Base-by-base conservation (phyloP, 306 rosid species). In the Dalbergia cochinchinensis region DNA sequence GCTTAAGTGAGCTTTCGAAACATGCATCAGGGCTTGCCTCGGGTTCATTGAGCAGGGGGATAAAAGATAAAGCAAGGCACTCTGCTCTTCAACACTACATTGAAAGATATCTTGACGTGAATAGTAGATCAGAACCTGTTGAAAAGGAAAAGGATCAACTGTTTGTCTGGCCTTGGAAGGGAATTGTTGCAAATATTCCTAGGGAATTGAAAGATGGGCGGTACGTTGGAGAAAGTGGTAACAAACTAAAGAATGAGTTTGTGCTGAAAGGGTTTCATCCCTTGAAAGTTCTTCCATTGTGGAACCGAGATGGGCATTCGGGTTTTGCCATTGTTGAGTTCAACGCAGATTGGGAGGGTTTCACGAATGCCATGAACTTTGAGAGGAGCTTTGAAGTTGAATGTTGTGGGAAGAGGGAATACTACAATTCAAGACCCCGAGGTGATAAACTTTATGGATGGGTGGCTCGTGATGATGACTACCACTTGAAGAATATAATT, bases 81-180 rank as follows among this genome's bases (percentile, higher is more conserved):
- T 74, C 78, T 11, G 99, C 96, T 13, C 76, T 91, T 34, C 63
- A 83, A 65, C 65, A 45, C 12, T 91, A 94, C 37, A 78, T 91
- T 3, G 69, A 82, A 18, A 92, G 80, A 74, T 69, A 86, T 74
- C 73, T 86, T 41, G 74, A 68, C 59, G 77, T 45, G 41, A 12
- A 34, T 73, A 37, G 18, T 31, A 1, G 11, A 42, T 26, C 62
- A 13, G 80, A 83, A 75, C 18, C 71, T 42, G 44, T 59, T 3
- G 2, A 16, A 0, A 18, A 31, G 19, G 16, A 4, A 9, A 82
- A 85, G 11, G 83, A 83, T 50, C 86, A 87, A 15, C 10, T 72
- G 22, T 87, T 89, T 87, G 97, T 91, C 60, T 91, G 91, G 82
- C 93, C 93, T 55, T 88, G 91, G 88, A 77, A 78, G 90, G 97